Evolutionary conservation across 306 rosid species (phyloP).

Genomic region (peach (Prunus persica)): Prunus_persica_NCBIv2 NC_034011.1:18321001-18321500

Average conservation of each 20-base stretch:
- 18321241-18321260: no score
- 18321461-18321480: constrained; percentile 10
- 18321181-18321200: no score
- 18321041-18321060: neutral
- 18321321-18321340: neutral
- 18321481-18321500: neutral
- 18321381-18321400: neutral
- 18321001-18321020: neutral
- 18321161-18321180: no score
- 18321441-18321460: neutral
- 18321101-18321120: neutral
- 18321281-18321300: constrained; percentile 1
- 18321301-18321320: neutral
- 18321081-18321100: neutral
- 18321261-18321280: neutral
- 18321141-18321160: no score
- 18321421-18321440: neutral
- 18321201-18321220: no score
- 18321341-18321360: neutral
- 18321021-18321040: neutral
- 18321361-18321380: neutral
- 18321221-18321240: neutral
- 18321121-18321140: no score
- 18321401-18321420: constrained; percentile 9
- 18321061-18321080: neutral